Evolutionary conservation across 176 grass and related monocot genomes (phyloP), one percentile per base, ranked within the genome.

Genomic region (Aegilops tauschii): DNA sequence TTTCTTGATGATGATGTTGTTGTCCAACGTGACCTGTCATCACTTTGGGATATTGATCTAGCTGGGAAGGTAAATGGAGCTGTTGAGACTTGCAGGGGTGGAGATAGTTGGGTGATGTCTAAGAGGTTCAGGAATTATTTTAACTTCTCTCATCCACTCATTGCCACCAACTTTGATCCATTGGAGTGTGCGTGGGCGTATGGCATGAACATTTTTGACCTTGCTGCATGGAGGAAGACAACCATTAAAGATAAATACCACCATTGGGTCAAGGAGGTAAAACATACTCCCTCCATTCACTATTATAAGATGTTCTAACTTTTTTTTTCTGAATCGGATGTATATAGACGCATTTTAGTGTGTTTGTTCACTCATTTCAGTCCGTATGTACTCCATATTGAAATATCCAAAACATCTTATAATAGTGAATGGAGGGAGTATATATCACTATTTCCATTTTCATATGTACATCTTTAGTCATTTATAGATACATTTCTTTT

Each of bases 1-100:
- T 98, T 98, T 92, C 91, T 98, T 86, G 96, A 98, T 84, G 96
- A 98, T 34, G 96, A 98, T 18, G 79, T 98, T 52, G 96, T 95
- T 80, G 86, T 98, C 73, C 96, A 95, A 65, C 90, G 65, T 76
- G 93, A 98, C 86, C 78, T 98, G 32, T 86, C 90, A 47, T 81
- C 86, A 76, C 86, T 98, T 44, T 98, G 93, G 91, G 91, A 94
- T 54, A 93, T 98, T 63, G 84, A 98, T 93, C 93, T 98, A 85
- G 44, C 50, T 92, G 91, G 91, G 61, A 98, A 95, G 69, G 93
- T 98, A 80, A 98, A 98, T 92, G 96, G 96, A 32, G 96, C 96
- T 85, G 93, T 98, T 69, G 93, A 94, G 88, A 98, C 96, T 1
- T 98, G 96, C 82, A 90, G 76, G 90, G 96, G 92, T 82, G 90